Evolutionary conservation across 768 basidiomycete species (phyloP).

Genomic region (Tulasnella sp.): DNA sequence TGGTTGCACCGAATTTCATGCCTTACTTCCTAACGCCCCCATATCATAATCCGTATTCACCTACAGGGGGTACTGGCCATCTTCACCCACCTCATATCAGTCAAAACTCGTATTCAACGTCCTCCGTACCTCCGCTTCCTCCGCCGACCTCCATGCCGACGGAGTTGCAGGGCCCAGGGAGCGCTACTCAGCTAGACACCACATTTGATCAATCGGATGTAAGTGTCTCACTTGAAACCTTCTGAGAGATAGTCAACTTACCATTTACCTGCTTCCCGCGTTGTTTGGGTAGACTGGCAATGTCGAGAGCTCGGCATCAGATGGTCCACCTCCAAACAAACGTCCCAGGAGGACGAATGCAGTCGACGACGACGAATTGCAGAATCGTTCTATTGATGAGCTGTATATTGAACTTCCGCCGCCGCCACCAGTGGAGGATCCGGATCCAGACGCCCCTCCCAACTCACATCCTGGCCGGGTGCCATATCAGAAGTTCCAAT

Average conservation of each 20-base stretch:
- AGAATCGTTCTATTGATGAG: slow-evolving; percentile 17
- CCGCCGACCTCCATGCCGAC: neutral
- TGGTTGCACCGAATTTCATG: slow-evolving; percentile 4
- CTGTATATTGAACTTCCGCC: slow-evolving; percentile 21
- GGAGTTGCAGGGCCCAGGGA: neutral
- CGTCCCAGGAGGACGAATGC: slow-evolving; percentile 15
- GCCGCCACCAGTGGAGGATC: slow-evolving; percentile 12
- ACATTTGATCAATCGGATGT: neutral
- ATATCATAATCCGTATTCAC: slow-evolving; percentile 23
- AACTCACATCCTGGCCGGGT: slow-evolving; percentile 15
- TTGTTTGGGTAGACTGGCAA: neutral
- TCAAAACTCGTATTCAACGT: slow-evolving; percentile 19
- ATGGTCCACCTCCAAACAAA: slow-evolving; percentile 2
- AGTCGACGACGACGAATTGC: slow-evolving; percentile 4
- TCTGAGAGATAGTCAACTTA: neutral
- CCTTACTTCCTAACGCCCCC: slow-evolving; percentile 25
- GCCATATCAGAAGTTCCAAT: slow-evolving; percentile 11
- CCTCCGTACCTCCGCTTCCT: slow-evolving; percentile 3
- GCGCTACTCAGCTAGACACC: neutral
- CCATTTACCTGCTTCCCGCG: neutral
- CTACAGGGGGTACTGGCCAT: slow-evolving; percentile 17
- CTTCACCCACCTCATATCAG: slow-evolving; percentile 17
- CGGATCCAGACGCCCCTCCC: slow-evolving; percentile 2
- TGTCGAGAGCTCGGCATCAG: neutral
- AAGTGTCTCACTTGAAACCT: neutral